Evolutionary conservation across 257 asterid genomes (phyloP).

Genomic region (Solanum appendiculatum): DNA sequence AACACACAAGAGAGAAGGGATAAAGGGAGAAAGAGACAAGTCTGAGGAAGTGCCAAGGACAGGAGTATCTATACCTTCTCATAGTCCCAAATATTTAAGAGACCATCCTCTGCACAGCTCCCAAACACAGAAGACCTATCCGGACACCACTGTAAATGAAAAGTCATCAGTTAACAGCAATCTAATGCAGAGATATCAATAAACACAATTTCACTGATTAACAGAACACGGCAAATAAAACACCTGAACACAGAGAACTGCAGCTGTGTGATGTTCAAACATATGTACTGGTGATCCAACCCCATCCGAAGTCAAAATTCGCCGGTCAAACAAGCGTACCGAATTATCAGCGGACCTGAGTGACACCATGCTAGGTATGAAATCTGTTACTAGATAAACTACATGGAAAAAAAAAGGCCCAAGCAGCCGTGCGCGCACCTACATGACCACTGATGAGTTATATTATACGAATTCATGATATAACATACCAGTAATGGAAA

Average conservation of each 20-base stretch:
- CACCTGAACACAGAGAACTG: constrained; percentile 98
- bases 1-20: background rate
- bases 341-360: constrained; percentile 89
- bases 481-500: background rate
- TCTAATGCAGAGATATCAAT: background rate
- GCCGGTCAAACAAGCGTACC: constrained; percentile 95
- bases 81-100: constrained; percentile 87
- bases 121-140: constrained; percentile 85
- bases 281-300: constrained; percentile 61
- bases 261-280: constrained; percentile 79
- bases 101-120: constrained; percentile 95
- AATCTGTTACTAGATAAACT: constrained; percentile 1
- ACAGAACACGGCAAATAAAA: constrained; percentile 6
- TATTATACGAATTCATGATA: background rate
- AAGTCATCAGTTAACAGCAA: background rate
- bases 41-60: background rate
- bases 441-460: background rate
- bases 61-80: constrained; percentile 51
- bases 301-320: constrained; percentile 63
- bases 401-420: background rate
- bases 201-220: background rate
- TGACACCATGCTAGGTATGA: background rate
- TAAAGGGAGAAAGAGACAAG: background rate
- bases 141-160: constrained; percentile 75
- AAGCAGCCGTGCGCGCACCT: background rate